Base-by-base conservation (phyloP, 768 basidiomycete genomes). In the Phallus indusiatus region DNA sequence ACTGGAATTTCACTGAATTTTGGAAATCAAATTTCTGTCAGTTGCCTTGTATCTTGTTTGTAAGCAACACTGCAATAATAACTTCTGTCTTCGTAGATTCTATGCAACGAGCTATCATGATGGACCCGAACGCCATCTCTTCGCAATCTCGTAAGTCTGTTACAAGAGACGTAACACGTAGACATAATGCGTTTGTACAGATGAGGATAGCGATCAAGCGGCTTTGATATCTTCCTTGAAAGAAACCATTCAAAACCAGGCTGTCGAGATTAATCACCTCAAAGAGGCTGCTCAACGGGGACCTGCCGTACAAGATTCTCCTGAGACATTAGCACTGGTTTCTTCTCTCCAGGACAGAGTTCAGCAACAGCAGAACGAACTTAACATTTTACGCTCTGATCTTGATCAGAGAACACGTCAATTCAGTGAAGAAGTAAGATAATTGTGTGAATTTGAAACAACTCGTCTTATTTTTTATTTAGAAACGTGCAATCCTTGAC, bases 1-100 rank as follows among this genome's bases (percentile, higher is more conserved):
- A 98, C 70, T 98, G 94, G 92, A 81, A 86, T 0, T 98, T 98
- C 72, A 84, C 96, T 6, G 96, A 99, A 71, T 99, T 97, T 70
- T 94, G 92, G 88, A 98, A 98, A 74, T 94, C 91, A 50, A 94
- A 95, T 67, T 96, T 94, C 67, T 91, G 95, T 95, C 65, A 68
- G 89, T 71, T 22, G 8, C 49, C 49, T 50, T 53, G 7, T 55
- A 50, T 60, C 10, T 62, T 54, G 6, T 62, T 61, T 17, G 17
- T 47, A 22, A 7, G 54, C 54, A 6, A 28, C 24, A 11, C 56
- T 28, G 21, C 34, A 60, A 60, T 7, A 24, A 47, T 6, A 5
- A 16, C 24, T 53, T 22, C 36, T 22, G 1, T 36, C 24, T 33
- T 5, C 47, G 16, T 64, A 90, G 88, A 89, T 71, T 81, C 89